Base-by-base conservation (phyloP, 495 filamentous ascomycete species). In the Penicillium verhagenii region DNA sequence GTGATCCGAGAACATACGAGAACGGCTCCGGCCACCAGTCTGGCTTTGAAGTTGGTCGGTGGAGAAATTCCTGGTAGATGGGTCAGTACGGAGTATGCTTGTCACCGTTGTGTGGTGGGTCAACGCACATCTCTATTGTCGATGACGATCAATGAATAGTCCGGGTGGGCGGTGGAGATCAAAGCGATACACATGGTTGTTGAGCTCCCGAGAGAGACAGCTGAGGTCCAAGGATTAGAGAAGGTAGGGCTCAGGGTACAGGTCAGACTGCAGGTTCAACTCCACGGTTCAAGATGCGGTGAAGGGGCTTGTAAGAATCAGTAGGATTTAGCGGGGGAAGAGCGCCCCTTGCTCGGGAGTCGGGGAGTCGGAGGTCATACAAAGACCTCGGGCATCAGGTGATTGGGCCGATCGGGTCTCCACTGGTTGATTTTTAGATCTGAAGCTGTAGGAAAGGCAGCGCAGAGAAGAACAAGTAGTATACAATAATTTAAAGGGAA, bases 171-270 rank as follows among this genome's bases (percentile, higher is more conserved):
- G 4, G 92, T 97, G 33, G 95, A 92, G 42, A 96, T 68, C 25
- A 97, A 77, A 42, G 87, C 88, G 71, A 98, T 97, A 70, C 95
- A 98, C 94, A 97, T 98, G 24, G 35, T 57, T 29, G 16, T 13
- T 20, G 37, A 47, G 40, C 26, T 54, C 31, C 50, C 49, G 52
- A 60, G 44, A 47, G n/a, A 16, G 21, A 7, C n/a, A 47, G 31
- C 13, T 50, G 47, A 8, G 18, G 7, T 26, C 37, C 35, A 21
- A 35, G 31, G 23, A 23, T 37, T 42, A 26, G 26, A 50, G 19
- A 13, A 33, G 26, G 18, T 19, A 14, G 7, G 16, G 6, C 21
- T 35, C 26, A 48, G 20, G 18, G 18, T 48, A 18, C 26, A 37
- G 40, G 28, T 33, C 11, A 14, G 4, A 35, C 33, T 26, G 28